These are phyloP conservation scores for Neoboletus subvelutipes DNA, from an alignment of 768 basidiomycete species.

Conservation along the genomic window DNA sequence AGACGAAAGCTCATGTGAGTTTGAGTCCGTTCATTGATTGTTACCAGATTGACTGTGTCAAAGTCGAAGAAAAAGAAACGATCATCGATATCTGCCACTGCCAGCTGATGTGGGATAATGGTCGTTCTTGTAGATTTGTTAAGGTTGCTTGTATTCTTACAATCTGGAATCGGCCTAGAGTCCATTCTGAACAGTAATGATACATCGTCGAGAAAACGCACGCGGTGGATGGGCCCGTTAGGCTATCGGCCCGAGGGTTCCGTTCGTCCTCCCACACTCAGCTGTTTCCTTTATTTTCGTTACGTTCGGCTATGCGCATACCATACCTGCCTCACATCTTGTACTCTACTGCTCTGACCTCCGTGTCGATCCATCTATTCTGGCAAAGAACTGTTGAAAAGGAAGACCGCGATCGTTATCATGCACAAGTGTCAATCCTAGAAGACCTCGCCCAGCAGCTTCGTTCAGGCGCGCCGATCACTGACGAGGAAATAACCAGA, in stretches of 20 bases:
- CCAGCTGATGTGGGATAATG: constrained; percentile 7
- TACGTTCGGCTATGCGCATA: constrained; percentile 18
- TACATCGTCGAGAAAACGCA: neutral
- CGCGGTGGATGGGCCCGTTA: neutral
- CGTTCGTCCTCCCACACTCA: too few relatives aligned
- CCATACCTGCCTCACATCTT: constrained; percentile 63
- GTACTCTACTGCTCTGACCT: constrained; percentile 64
- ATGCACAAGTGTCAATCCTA: constrained; percentile 63
- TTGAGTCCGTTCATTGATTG: neutral
- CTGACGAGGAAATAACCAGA: constrained; percentile 51
- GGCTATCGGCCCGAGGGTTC: neutral
- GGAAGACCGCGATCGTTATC: constrained; percentile 52
- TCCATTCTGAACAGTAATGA: neutral
- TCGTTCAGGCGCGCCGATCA: constrained; percentile 43
- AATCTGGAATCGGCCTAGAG: neutral
- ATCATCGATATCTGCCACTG: neutral
- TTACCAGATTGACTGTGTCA: constrained; percentile 6
- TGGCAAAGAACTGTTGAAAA: constrained; percentile 47
- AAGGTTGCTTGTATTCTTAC: neutral
- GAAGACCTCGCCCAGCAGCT: constrained; percentile 56
- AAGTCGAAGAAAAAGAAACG: constrained; percentile 22
- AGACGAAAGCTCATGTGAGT: constrained; percentile 20
- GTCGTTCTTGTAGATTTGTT: neutral
- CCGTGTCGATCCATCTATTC: constrained; percentile 66
- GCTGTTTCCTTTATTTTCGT: neutral